phyloP scores from a whole-genome alignment of 257 asterid species.

The Rauvolfia tetraphylla region DNA sequence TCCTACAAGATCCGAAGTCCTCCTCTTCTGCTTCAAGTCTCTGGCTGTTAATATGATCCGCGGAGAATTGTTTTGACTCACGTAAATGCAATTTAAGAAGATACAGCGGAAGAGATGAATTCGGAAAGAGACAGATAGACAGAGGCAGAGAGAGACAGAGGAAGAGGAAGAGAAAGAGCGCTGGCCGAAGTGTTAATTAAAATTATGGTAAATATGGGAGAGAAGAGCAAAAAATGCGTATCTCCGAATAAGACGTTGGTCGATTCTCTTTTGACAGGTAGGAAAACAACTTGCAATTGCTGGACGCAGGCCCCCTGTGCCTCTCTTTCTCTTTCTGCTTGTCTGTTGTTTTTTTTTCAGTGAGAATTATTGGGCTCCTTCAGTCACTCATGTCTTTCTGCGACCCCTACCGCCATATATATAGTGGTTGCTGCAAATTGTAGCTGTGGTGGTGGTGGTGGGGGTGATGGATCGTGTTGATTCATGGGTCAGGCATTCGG shows the following conservation, averaged over 20 bases:
- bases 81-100: neutral
- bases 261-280: slow-evolving; percentile 30
- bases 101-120: neutral
- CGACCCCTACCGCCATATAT: neutral
- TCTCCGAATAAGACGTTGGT: slow-evolving; percentile 46
- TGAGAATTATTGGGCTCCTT: neutral
- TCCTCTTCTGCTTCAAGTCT: neutral
- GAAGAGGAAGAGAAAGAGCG: neutral
- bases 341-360: neutral
- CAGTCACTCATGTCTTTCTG: neutral
- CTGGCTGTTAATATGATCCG: neutral
- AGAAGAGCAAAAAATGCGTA: slow-evolving; percentile 26
- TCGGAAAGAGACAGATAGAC: neutral
- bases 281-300: slow-evolving; percentile 20
- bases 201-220: neutral
- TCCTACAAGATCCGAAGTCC: neutral
- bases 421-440: neutral
- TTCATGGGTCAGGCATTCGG: neutral
- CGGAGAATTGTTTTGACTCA: neutral
- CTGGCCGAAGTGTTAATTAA: neutral
- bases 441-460: neutral
- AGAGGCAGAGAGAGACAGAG: neutral
- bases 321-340: neutral
- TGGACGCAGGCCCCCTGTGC: neutral
- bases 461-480: neutral